These are phyloP conservation scores for Thelephora aurantiotincta DNA, from an alignment of 768 basidiomycete genomes.

Conservation along the genomic window DNA sequence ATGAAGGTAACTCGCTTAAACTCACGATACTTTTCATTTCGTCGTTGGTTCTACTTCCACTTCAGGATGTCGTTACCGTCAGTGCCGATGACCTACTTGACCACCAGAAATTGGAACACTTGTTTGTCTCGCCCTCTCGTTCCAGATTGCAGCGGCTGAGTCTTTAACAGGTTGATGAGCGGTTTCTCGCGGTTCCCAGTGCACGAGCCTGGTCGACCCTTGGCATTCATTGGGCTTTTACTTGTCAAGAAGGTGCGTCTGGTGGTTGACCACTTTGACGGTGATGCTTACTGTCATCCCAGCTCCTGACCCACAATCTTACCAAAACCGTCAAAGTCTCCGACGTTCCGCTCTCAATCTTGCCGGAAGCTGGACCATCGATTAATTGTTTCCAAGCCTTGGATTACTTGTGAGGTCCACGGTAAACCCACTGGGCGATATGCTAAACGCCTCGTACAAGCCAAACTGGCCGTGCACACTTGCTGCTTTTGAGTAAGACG, in stretches of 20 bases:
- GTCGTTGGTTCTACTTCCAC: background rate
- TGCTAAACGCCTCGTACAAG: conserved; percentile 19
- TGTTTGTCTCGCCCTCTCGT: conserved; percentile 30
- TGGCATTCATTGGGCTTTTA: conserved; percentile 68
- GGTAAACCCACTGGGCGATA: background rate
- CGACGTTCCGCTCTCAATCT: conserved; percentile 60
- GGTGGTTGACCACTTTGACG: conserved; percentile 4
- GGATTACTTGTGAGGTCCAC: conserved; percentile 63
- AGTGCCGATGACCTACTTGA: conserved; percentile 68
- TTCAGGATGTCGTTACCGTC: conserved; percentile 71
- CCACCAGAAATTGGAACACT: conserved; percentile 59
- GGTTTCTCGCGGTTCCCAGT: conserved; percentile 92
- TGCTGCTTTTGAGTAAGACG: conserved; percentile 71
- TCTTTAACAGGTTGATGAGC: conserved; percentile 37
- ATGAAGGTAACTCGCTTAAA: conserved; percentile 26
- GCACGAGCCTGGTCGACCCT: conserved; percentile 53
- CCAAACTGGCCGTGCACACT: conserved; percentile 90
- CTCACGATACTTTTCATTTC: background rate
- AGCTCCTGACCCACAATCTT: conserved; percentile 87
- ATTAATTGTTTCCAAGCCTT: conserved; percentile 94
- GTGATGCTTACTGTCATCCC: background rate
- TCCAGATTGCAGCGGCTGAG: conserved; percentile 2
- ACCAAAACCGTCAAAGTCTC: conserved; percentile 62
- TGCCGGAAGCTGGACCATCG: conserved; percentile 79
- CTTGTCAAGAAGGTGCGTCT: conserved; percentile 64